phyloP scores from a whole-genome alignment of 208 protist species.

The Leishmania amazonensis region DNA sequence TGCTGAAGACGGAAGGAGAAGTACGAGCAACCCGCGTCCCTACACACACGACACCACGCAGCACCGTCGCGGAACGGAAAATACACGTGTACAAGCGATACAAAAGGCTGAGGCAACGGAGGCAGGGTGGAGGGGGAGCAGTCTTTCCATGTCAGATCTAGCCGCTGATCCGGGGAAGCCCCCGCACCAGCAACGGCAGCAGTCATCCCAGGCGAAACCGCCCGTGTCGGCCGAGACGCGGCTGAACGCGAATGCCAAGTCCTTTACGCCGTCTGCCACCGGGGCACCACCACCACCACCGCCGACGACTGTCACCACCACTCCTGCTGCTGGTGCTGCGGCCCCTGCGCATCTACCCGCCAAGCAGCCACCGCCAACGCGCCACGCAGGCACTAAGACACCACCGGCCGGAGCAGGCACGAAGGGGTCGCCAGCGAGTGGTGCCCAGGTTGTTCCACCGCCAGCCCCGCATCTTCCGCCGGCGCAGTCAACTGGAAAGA shows the following conservation, averaged over 20 bases:
- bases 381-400: neutral
- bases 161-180: neutral
- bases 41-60: too few relatives aligned
- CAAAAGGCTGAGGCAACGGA: too few relatives aligned
- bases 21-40: too few relatives aligned
- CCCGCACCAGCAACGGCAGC: conserved; percentile 11
- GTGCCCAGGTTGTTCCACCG: neutral
- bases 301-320: neutral
- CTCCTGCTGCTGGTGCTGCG: neutral
- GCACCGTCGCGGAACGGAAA: too few relatives aligned
- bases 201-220: neutral
- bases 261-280: conserved; percentile 43
- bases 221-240: conserved; percentile 26
- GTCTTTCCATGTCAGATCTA: neutral
- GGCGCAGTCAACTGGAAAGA: neutral
- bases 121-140: too few relatives aligned
- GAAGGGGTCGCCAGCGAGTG: neutral
- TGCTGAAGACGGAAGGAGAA: neutral
- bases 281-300: neutral
- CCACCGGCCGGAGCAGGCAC: neutral
- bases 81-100: neutral
- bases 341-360: neutral
- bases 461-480: neutral
- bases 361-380: neutral
- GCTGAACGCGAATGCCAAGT: conserved; percentile 69